These are phyloP conservation scores for Colletotrichum gigasporum DNA, from an alignment of 2,329 filamentous ascomycete species.

Conservation along the genomic window DNA sequence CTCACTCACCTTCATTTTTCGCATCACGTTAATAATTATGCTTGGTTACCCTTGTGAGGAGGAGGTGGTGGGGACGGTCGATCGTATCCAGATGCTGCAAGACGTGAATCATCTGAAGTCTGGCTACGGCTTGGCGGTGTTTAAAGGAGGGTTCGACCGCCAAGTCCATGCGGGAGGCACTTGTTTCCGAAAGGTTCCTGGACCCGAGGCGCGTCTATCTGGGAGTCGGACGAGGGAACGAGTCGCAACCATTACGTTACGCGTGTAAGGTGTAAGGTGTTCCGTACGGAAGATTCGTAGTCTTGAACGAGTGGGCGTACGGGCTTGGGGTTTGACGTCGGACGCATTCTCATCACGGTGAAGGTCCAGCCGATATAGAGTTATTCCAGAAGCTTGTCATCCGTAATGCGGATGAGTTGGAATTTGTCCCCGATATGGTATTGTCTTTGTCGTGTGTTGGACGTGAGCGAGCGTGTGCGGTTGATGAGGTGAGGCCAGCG, in stretches of 20 bases:
- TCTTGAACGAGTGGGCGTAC: not conserved
- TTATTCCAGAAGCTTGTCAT: slow-evolving; percentile 15
- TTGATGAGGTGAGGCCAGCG: too few relatives aligned
- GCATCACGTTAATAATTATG: not conserved
- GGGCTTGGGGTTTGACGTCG: slow-evolving; percentile 7
- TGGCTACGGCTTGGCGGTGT: slow-evolving; percentile 5
- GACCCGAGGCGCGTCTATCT: too few relatives aligned
- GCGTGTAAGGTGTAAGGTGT: too few relatives aligned
- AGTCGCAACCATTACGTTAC: not conserved
- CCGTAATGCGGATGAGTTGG: not conserved
- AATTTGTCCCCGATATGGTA: not conserved
- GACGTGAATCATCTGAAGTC: slow-evolving; percentile 26
- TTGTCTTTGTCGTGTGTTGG: too few relatives aligned
- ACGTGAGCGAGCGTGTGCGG: too few relatives aligned
- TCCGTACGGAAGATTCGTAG: too few relatives aligned
- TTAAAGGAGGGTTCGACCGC: not conserved
- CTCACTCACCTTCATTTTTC: not conserved
- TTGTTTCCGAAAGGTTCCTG: not conserved
- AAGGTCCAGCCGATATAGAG: not conserved
- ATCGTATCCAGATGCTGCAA: not conserved
- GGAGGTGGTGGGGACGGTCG: not conserved
- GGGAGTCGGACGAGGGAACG: not conserved
- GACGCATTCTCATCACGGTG: not conserved
- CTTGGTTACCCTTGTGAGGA: not conserved
- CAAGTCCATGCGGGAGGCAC: not conserved